These are phyloP conservation scores for Salisapilia sapeloensis DNA, from an alignment of 352 stramenopile genomes.

Conservation along the genomic window DNA sequence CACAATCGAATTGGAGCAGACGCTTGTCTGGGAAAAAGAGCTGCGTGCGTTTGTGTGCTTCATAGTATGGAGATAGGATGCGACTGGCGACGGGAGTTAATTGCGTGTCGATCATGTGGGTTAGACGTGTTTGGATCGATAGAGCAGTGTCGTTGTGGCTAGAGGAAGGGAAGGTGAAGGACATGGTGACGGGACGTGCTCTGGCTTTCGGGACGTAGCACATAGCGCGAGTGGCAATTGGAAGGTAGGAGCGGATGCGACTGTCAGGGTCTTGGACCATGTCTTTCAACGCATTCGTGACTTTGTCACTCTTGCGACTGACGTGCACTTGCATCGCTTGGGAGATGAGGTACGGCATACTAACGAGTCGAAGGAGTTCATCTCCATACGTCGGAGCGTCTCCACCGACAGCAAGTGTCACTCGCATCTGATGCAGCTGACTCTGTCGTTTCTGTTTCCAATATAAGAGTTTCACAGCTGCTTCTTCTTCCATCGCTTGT, in stretches of 20 bases:
- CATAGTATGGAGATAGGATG: slow-evolving; percentile 25
- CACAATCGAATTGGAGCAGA: slow-evolving; percentile 95
- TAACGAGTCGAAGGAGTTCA: slow-evolving; percentile 21
- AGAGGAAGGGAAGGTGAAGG: slow-evolving; percentile 26
- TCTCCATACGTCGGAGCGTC: slow-evolving; percentile 31
- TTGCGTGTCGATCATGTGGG: slow-evolving; percentile 6
- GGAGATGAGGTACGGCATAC: slow-evolving; percentile 53
- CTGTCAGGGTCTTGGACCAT: slow-evolving; percentile 29
- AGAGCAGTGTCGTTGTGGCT: slow-evolving; percentile 15
- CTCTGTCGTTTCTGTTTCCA: slow-evolving; percentile 18
- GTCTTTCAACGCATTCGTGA: slow-evolving; percentile 16
- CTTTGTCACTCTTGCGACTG: slow-evolving; percentile 3
- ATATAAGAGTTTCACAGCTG: slow-evolving; percentile 11
- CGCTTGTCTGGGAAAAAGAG: slow-evolving; percentile 96
- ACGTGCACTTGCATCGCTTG: slow-evolving; percentile 50
- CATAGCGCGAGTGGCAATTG: slow-evolving; percentile 37
- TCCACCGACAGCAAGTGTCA: slow-evolving; percentile 11
- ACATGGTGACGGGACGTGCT: slow-evolving; percentile 12
- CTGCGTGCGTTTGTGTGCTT: slow-evolving; percentile 58
- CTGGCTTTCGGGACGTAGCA: slow-evolving; percentile 65
- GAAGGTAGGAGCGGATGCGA: slow-evolving; percentile 18
- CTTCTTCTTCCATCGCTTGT: slow-evolving; percentile 1
- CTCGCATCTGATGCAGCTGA: slow-evolving; percentile 8
- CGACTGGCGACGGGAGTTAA: slow-evolving; percentile 13
- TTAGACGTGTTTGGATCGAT: slow-evolving; percentile 10